Evolutionary conservation across 129 eudicot species (phyloP).

Genomic region (Artemisia argyi): DNA sequence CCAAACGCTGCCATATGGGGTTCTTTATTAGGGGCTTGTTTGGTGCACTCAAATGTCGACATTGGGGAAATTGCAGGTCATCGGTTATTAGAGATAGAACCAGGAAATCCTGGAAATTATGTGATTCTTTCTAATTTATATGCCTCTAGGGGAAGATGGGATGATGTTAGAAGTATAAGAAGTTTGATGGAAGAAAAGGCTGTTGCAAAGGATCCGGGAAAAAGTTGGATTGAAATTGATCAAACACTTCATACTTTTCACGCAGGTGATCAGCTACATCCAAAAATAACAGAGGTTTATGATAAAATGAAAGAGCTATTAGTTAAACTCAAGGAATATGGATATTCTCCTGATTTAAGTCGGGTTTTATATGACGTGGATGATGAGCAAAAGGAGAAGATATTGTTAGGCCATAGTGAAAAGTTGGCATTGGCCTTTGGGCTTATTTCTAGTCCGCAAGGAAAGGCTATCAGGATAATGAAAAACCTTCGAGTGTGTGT

Average conservation of each 20-base stretch:
- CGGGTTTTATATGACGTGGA: slow-evolving; percentile 70
- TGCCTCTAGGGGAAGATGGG: slow-evolving; percentile 85
- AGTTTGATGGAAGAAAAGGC: slow-evolving; percentile 64
- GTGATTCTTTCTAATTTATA: slow-evolving; percentile 74
- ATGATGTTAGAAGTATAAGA: slow-evolving; percentile 63
- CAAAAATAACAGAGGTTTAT: slow-evolving; percentile 48
- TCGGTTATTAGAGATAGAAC: slow-evolving; percentile 68
- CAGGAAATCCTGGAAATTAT: slow-evolving; percentile 83
- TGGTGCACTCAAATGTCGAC: slow-evolving; percentile 58
- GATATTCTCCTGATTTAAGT: slow-evolving; percentile 69
- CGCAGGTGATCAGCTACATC: slow-evolving; percentile 62
- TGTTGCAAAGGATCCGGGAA: slow-evolving; percentile 76
- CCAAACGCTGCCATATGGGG: slow-evolving; percentile 94
- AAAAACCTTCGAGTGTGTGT: slow-evolving; percentile 82
- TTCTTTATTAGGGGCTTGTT: slow-evolving; percentile 91
- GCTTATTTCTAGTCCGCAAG: slow-evolving; percentile 41
- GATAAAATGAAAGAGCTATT: slow-evolving; percentile 54
- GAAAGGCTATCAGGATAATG: slow-evolving; percentile 60
- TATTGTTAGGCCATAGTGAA: slow-evolving; percentile 80
- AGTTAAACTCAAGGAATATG: slow-evolving; percentile 53
- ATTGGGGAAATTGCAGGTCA: slow-evolving; percentile 66
- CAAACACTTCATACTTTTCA: slow-evolving; percentile 68
- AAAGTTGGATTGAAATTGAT: slow-evolving; percentile 85
- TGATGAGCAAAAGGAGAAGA: slow-evolving; percentile 82
- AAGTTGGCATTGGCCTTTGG: slow-evolving; percentile 81